Percentiles rank a stretch among this genome's conserved stretches.
These are phyloP conservation scores for Amylocystis lapponica DNA, from an alignment of 768 basidiomycete genomes.

Conservation along the genomic window DNA sequence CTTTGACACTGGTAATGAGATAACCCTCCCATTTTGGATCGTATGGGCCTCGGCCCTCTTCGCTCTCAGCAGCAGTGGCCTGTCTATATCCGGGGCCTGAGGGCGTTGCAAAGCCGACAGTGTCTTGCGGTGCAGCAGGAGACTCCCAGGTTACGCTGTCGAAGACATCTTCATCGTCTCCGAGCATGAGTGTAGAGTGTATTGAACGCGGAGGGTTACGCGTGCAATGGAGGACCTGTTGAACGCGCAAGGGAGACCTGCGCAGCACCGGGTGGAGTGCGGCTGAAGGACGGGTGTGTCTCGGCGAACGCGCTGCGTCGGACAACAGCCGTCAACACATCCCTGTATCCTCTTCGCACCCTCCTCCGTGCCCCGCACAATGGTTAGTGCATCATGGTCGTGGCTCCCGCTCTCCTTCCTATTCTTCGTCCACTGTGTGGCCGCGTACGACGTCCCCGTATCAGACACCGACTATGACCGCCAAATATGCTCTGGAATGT, in stretches of 20 bases:
- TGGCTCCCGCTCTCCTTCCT: slow-evolving; percentile 23
- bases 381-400: too few species aligned
- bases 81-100: slow-evolving; percentile 77
- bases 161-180: slow-evolving; percentile 86
- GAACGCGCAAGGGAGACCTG: slow-evolving; percentile 10
- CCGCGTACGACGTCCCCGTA: slow-evolving; percentile 60
- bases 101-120: slow-evolving; percentile 38
- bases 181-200: slow-evolving; percentile 47
- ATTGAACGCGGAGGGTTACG: background rate
- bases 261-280: background rate
- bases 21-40: slow-evolving; percentile 92
- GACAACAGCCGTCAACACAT: slow-evolving; percentile 19
- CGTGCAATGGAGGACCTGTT: slow-evolving; percentile 5
- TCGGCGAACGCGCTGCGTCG: background rate
- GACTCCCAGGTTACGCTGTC: slow-evolving; percentile 92
- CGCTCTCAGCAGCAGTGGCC: slow-evolving; percentile 64
- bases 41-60: slow-evolving; percentile 59
- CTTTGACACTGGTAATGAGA: slow-evolving; percentile 76
- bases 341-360: slow-evolving; percentile 9
- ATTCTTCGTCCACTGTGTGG: slow-evolving; percentile 29
- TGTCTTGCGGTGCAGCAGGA: slow-evolving; percentile 44
- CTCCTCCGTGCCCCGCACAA: slow-evolving; percentile 10
- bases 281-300: background rate
- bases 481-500: slow-evolving; percentile 96
- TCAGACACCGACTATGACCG: slow-evolving; percentile 75